Evolutionary conservation across 2,329 filamentous ascomycete genomes (phyloP).

Genomic region (Ophiostoma piceae): DNA sequence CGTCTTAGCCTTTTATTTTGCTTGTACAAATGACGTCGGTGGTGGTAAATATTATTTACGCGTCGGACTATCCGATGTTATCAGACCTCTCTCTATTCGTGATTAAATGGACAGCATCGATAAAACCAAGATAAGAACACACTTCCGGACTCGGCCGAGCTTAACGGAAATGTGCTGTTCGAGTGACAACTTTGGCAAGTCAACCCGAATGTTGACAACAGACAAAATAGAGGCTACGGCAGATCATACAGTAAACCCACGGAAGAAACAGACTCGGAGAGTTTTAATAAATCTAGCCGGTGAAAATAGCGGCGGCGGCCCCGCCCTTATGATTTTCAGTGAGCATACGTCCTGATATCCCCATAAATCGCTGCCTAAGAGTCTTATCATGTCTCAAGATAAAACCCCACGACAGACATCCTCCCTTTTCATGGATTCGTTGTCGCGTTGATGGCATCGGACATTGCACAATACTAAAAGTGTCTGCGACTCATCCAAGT

Average conservation of each 20-base stretch:
- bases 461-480: too few relatives aligned
- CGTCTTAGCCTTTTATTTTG: too few relatives aligned
- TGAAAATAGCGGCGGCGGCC: neutral
- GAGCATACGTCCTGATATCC: neutral
- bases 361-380: neutral
- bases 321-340: neutral
- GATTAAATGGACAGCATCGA: too few relatives aligned
- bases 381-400: neutral
- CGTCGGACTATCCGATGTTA: neutral
- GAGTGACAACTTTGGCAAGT: neutral
- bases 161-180: neutral
- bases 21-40: too few relatives aligned
- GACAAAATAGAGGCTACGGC: too few relatives aligned
- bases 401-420: neutral
- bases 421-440: neutral
- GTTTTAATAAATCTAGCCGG: neutral
- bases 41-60: neutral
- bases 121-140: neutral
- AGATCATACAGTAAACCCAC: neutral
- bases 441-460: too few relatives aligned
- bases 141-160: neutral
- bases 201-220: too few relatives aligned
- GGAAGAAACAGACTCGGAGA: neutral
- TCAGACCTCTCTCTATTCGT: neutral
- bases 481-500: too few relatives aligned